Base-by-base conservation (phyloP, 2,329 filamentous ascomycete genomes). In the Alternaria solani region DNA sequence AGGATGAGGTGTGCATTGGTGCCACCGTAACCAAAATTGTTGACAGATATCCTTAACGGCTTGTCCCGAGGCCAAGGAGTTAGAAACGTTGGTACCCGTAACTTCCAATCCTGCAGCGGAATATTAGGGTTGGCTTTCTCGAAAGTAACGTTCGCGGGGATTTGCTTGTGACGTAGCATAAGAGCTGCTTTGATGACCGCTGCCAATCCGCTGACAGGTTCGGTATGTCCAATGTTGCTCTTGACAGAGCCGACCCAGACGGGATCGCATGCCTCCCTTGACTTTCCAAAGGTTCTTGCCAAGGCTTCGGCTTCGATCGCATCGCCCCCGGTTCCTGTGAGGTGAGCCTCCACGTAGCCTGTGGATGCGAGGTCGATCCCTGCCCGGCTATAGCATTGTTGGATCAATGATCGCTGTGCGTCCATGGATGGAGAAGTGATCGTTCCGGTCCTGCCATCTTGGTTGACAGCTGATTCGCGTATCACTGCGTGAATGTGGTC, bases 311-410 rank as follows among this genome's bases (percentile, higher is more conserved):
- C 49, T 44, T 71, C 67, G 7, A 64, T 62, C 2, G 64, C 64
- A 26, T 71, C 69, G 16, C 59, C 59, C 3, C 82, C 85, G 43
- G 86, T 88, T 5, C 86, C 86, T 0, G 86, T 88, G 7, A 86
- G 34, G 20, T 64, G 61, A 26, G 58, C 61, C 11, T 64, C 61
- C 2, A 64, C 43, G 41, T 62, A 64, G 4, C 41, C 54, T 14
- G 61, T 64, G 8, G 30, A 28, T 5, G 34, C 23, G 18, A 56
- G 54, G 28, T 62, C 51, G 7, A 64, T 26, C 11, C 42, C 36
- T 4, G 57, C 57, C 11, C 32, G 38, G 9, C 20, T 25, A 25
- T 59, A 55, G 16, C 52, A 55, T 20, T 55, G 28, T 30, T 38
- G 20, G 7, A 55, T 55, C 7, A 55, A 41, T 7, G 20, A 16